Conservation (phyloP, 345 rosid genomes). For the Cardiospermum halicacabum region DNA sequence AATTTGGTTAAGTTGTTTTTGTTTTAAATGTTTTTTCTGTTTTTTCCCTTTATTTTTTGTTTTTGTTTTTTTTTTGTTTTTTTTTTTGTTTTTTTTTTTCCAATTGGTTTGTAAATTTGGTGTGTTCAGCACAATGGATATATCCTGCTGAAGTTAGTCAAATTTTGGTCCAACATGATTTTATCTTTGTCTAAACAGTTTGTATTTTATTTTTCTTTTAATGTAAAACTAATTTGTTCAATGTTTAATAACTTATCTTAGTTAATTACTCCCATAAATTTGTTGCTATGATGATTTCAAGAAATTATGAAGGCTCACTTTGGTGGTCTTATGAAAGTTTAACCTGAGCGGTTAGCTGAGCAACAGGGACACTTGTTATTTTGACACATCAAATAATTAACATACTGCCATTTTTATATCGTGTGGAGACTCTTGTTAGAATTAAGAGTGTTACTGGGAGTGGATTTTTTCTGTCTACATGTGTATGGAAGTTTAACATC, state of each 20-base stretch:
- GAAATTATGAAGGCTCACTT: constrained; percentile 10
- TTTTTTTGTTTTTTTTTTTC: not conserved
- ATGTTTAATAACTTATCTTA: not conserved
- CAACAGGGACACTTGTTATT: constrained; percentile 1
- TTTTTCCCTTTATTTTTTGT: not conserved
- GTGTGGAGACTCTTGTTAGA: no score
- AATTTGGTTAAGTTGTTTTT: no score
- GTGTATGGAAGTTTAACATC: no score
- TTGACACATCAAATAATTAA: no score
- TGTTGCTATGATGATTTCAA: constrained; percentile 26
- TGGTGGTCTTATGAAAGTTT: constrained; percentile 20
- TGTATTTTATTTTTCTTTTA: not conserved
- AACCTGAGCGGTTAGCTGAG: constrained; percentile 27
- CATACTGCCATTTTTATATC: no score
- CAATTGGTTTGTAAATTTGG: not conserved
- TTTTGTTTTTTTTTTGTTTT: not conserved
- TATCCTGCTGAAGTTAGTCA: constrained; percentile 13
- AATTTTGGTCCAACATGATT: constrained; percentile 3
- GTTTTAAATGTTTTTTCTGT: no score
- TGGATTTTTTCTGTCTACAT: no score
- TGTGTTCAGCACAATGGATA: constrained; percentile 22
- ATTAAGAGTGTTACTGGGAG: no score
- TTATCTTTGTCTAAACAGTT: not conserved
- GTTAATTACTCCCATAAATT: not conserved
- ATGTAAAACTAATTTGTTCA: no score